Conservation (phyloP, 345 rosid genomes). For the Salix viminalis region DNA sequence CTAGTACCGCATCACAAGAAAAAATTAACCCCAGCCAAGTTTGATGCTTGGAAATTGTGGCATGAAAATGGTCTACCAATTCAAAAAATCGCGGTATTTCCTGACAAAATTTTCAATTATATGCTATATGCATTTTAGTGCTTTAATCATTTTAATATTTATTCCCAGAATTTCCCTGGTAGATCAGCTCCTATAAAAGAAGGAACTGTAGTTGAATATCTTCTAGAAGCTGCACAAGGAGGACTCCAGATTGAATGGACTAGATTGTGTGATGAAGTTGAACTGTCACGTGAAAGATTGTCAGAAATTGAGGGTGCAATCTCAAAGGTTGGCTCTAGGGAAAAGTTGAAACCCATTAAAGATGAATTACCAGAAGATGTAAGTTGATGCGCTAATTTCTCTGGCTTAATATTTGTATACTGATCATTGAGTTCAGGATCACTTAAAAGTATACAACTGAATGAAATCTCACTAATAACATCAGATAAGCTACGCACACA, state of each 20-base stretch:
- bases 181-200: slow-evolving; percentile 47
- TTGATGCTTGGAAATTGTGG: slow-evolving; percentile 51
- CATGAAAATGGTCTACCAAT: slow-evolving; percentile 36
- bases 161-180: slow-evolving; percentile 30
- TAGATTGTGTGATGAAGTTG: slow-evolving; percentile 35
- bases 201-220: slow-evolving; percentile 37
- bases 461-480: slow-evolving; percentile 1
- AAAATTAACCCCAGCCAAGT: slow-evolving; percentile 36
- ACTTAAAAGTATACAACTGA: background rate
- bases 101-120: background rate
- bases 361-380: slow-evolving; percentile 43
- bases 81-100: slow-evolving; percentile 37
- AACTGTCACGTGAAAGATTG: slow-evolving; percentile 24
- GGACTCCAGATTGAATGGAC: slow-evolving; percentile 35
- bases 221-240: slow-evolving; percentile 39
- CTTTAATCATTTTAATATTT: background rate
- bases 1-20: slow-evolving; percentile 7
- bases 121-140: background rate
- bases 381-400: slow-evolving; percentile 8
- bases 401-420: background rate
- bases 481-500: slow-evolving; percentile 41
- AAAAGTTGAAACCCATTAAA: slow-evolving; percentile 44
- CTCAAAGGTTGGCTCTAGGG: slow-evolving; percentile 36
- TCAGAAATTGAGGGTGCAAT: slow-evolving; percentile 34
- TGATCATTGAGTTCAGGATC: background rate